A percentile compares a stretch with the other conserved stretches of the same genome.
Conservation (phyloP, 345 rosid species). For the Arabis hirsuta region DNA sequence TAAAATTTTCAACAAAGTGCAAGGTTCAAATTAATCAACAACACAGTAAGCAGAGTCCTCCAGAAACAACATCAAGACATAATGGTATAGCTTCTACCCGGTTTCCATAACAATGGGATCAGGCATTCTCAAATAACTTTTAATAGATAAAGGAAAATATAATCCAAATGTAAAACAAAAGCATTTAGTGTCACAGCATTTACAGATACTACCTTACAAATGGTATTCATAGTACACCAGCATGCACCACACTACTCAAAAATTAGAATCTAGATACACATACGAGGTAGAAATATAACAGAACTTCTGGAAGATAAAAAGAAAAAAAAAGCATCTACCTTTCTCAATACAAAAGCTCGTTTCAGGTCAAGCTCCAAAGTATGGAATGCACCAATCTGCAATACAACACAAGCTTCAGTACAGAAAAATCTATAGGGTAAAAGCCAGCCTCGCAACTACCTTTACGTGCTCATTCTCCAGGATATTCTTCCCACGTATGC, state of each 20-base stretch:
- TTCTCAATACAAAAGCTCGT: slow-evolving; percentile 85
- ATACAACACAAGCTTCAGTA: slow-evolving; percentile 24
- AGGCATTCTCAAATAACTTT: neutral
- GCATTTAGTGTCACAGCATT: neutral
- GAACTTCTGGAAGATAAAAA: neutral
- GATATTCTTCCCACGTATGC: slow-evolving; percentile 87
- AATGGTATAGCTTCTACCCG: neutral
- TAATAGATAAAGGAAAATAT: neutral
- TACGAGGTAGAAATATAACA: slow-evolving; percentile 19
- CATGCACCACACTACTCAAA: neutral
- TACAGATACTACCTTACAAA: neutral
- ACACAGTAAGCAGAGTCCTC: slow-evolving; percentile 4
- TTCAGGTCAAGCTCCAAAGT: slow-evolving; percentile 84
- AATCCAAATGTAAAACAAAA: neutral
- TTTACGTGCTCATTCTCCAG: slow-evolving; percentile 88
- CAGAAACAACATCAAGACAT: slow-evolving; percentile 5
- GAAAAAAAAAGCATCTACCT: slow-evolving; percentile 51
- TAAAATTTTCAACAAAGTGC: neutral
- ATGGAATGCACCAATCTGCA: slow-evolving; percentile 92
- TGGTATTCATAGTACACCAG: slow-evolving; percentile 5
- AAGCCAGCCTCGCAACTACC: slow-evolving; percentile 48
- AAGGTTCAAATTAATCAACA: neutral
- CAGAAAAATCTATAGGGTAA: neutral
- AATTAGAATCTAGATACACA: slow-evolving; percentile 10
- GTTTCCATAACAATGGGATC: slow-evolving; percentile 7